Percentiles rank a stretch among this genome's conserved stretches.
phyloP scores from a whole-genome alignment of 1,284 basidiomycete genomes.

The Termitomyces sp. region DNA sequence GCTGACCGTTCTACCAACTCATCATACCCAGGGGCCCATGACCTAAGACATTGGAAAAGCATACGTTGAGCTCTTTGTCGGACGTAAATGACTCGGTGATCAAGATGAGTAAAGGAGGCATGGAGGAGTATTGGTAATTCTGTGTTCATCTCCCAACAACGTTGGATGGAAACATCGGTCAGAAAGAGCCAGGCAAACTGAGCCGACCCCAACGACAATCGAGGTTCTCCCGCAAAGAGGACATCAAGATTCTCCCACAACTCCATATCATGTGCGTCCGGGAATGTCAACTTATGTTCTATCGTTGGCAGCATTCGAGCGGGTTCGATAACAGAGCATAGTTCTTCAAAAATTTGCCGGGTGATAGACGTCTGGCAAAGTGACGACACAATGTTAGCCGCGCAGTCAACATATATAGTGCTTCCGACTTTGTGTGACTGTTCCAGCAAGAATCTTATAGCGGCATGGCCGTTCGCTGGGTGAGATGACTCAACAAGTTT shows the following conservation, averaged over 20 bases:
- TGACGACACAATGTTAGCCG: conserved; percentile 80
- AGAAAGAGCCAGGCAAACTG: conserved; percentile 88
- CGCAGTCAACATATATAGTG: conserved; percentile 73
- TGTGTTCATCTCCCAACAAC: conserved; percentile 68
- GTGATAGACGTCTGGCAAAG: conserved; percentile 78
- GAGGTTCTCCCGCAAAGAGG: conserved; percentile 68
- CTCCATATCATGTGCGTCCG: conserved; percentile 66
- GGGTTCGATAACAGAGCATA: conserved; percentile 83
- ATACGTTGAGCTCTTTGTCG: conserved; percentile 68
- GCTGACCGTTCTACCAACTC: conserved; percentile 52
- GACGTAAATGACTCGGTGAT: conserved; percentile 70
- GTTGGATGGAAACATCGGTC: conserved; percentile 76
- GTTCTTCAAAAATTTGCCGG: conserved; percentile 72
- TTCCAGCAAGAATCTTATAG: conserved; percentile 82
- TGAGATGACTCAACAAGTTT: conserved; percentile 69
- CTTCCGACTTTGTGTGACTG: conserved; percentile 84
- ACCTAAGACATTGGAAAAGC: conserved; percentile 76
- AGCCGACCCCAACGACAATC: conserved; percentile 67
- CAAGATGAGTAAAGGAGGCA: conserved; percentile 78
- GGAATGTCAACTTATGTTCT: conserved; percentile 65
- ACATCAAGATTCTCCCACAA: conserved; percentile 71
- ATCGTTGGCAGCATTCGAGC: conserved; percentile 75
- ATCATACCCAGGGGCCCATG: conserved; percentile 73
- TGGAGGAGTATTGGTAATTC: conserved; percentile 78
- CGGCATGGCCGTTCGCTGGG: conserved; percentile 72